Evolutionary conservation across 2,329 filamentous ascomycete species (phyloP).

Genomic region (Ophiostoma tasmaniense): DNA sequence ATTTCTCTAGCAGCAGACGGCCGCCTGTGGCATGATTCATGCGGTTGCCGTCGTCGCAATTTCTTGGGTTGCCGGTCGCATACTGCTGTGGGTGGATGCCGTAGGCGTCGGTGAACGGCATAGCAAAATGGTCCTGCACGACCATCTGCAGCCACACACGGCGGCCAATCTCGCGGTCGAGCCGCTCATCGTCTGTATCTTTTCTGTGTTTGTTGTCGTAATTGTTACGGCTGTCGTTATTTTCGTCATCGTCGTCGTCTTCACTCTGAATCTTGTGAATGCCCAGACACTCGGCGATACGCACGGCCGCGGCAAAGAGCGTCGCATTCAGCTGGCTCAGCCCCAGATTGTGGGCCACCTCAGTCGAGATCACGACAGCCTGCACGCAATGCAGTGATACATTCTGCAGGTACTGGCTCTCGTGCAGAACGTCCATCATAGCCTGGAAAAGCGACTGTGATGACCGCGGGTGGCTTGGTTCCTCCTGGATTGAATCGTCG

Average conservation of each 20-base stretch:
- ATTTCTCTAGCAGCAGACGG: constrained; percentile 13
- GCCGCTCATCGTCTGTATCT: constrained; percentile 6
- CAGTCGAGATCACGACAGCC: constrained; percentile 31
- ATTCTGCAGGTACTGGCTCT: constrained; percentile 27
- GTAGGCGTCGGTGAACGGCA: constrained; percentile 32
- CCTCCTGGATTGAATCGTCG: constrained; percentile 4
- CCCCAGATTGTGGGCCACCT: constrained; percentile 32
- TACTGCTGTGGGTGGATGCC: constrained; percentile 30
- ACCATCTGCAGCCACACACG: constrained; percentile 32
- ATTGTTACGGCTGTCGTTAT: not conserved
- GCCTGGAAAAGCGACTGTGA: constrained; percentile 24
- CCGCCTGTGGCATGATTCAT: constrained; percentile 22
- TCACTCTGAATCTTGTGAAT: constrained; percentile 21
- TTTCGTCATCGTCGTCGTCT: not conserved
- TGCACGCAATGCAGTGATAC: constrained; percentile 28
- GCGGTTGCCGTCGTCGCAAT: constrained; percentile 29
- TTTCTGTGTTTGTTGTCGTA: constrained; percentile 16
- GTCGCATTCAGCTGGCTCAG: constrained; percentile 28
- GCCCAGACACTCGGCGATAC: constrained; percentile 27
- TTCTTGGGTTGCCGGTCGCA: constrained; percentile 27
- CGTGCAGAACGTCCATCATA: constrained; percentile 29
- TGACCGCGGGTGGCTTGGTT: constrained; percentile 14
- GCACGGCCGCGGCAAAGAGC: constrained; percentile 29
- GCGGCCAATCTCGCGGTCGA: constrained; percentile 29
- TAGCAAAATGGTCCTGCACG: constrained; percentile 31